phyloP scores from a whole-genome alignment of 2,329 filamentous ascomycete genomes.

The Zalaria obscura region DNA sequence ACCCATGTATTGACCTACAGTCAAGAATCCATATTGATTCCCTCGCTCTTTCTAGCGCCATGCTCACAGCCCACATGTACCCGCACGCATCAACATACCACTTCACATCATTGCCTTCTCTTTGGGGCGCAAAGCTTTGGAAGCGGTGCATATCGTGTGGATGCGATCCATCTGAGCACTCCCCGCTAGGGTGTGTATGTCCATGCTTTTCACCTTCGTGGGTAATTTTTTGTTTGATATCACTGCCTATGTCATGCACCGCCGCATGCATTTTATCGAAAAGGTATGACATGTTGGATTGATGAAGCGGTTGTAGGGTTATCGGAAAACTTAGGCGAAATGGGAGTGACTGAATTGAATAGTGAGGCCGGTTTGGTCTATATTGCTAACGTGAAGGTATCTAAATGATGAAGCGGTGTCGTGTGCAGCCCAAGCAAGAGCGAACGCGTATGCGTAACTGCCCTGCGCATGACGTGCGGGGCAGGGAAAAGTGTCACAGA shows the following conservation, averaged over 20 bases:
- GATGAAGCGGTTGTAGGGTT: neutral
- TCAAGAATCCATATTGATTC: constrained; percentile 76
- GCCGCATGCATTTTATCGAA: constrained; percentile 42
- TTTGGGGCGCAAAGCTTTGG: constrained; percentile 56
- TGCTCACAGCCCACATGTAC: constrained; percentile 75
- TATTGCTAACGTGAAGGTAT: too few species aligned
- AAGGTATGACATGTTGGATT: constrained; percentile 23
- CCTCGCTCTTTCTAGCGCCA: constrained; percentile 61
- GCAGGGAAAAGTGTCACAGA: too few species aligned
- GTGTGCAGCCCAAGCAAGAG: too few species aligned
- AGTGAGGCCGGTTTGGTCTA: too few species aligned
- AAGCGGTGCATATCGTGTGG: constrained; percentile 36
- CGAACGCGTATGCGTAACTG: too few species aligned
- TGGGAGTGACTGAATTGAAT: too few species aligned
- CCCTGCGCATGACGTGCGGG: too few species aligned
- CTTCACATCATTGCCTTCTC: constrained; percentile 59
- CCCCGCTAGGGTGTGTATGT: constrained; percentile 28
- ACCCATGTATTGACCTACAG: constrained; percentile 32
- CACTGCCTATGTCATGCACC: constrained; percentile 35
- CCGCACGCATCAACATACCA: constrained; percentile 82
- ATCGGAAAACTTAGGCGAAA: too few species aligned
- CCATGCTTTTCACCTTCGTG: constrained; percentile 31
- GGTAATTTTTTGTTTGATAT: constrained; percentile 35
- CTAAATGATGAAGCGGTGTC: too few species aligned
- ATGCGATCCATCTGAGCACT: constrained; percentile 21